Conservation (phyloP, 148 eudicot species). For the Fagopyrum tataricum region DNA sequence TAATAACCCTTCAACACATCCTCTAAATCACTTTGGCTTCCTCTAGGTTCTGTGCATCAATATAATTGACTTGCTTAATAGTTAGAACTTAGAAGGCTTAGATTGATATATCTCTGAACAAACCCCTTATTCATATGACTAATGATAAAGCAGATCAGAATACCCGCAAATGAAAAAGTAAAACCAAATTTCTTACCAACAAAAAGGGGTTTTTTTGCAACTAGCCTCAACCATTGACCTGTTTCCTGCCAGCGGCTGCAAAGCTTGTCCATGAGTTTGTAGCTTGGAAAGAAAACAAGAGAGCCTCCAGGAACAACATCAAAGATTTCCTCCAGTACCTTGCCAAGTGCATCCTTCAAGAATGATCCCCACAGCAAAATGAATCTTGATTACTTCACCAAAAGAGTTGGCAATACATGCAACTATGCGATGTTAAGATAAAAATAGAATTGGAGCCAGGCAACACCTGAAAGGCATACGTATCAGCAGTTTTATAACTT, state of each 20-base stretch:
- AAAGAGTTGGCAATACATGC: neutral
- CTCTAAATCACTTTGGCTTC: constrained; percentile 79
- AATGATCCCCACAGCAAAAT: constrained; percentile 16
- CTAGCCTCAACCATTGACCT: constrained; percentile 88
- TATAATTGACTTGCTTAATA: neutral
- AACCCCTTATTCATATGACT: neutral
- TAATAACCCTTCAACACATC: constrained; percentile 65
- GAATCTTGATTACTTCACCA: constrained; percentile 5
- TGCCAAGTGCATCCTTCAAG: constrained; percentile 78
- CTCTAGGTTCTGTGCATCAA: constrained; percentile 66
- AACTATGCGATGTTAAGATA: neutral
- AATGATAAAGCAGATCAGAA: neutral
- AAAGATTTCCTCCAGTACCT: constrained; percentile 73
- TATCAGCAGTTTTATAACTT: constrained; percentile 84
- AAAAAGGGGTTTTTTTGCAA: constrained; percentile 73
- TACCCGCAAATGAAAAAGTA: neutral
- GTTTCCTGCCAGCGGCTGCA: constrained; percentile 84
- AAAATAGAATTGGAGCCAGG: neutral
- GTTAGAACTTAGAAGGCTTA: neutral
- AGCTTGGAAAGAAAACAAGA: constrained; percentile 93
- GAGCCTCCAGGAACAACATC: constrained; percentile 87
- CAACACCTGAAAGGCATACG: constrained; percentile 70
- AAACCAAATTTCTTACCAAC: constrained; percentile 46
- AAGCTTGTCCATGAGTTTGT: constrained; percentile 91
- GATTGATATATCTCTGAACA: neutral